phyloP scores from a whole-genome alignment of 2,329 filamentous ascomycete genomes.

The Aureobasidium pullulans region DNA sequence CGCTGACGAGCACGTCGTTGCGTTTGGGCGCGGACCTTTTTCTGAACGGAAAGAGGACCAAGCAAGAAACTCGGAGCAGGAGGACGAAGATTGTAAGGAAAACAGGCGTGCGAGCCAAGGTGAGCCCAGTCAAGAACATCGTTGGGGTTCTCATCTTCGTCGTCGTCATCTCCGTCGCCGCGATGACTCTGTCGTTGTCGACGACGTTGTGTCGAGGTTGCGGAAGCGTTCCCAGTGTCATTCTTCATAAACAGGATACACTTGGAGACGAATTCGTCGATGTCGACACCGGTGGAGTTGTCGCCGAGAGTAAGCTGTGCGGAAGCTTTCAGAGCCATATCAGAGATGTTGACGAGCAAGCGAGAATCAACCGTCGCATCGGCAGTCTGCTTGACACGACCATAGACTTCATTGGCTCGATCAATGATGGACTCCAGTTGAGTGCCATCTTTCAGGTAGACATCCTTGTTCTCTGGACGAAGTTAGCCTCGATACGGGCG shows the following conservation, averaged over 20 bases:
- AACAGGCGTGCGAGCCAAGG: conserved; percentile 68
- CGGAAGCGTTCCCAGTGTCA: conserved; percentile 37
- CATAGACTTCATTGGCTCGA: conserved; percentile 49
- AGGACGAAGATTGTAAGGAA: conserved; percentile 66
- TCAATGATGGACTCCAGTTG: conserved; percentile 45
- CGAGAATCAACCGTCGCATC: conserved; percentile 88
- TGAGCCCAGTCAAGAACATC: conserved; percentile 82
- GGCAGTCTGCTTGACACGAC: conserved; percentile 69
- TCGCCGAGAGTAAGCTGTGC: conserved; percentile 67
- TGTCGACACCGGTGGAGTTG: conserved; percentile 66
- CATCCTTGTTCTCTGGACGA: conserved; percentile 58
- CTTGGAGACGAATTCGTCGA: conserved; percentile 87
- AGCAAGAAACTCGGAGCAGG: conserved; percentile 76
- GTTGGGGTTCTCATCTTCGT: conserved; percentile 50
- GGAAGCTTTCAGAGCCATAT: conserved; percentile 72
- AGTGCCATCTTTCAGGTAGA: conserved; percentile 60
- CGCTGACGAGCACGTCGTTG: conserved; percentile 66
- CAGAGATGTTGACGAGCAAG: conserved; percentile 72
- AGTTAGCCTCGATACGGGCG: neutral
- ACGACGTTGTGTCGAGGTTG: conserved; percentile 18
- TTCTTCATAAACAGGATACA: conserved; percentile 78
- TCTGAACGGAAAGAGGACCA: conserved; percentile 82
- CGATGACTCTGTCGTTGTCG: conserved; percentile 11
- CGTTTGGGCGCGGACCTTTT: conserved; percentile 63
- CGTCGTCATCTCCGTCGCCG: conserved; percentile 41